phyloP scores from a whole-genome alignment of 2,329 filamentous ascomycete genomes.

The Microascus cirrosus region DNA sequence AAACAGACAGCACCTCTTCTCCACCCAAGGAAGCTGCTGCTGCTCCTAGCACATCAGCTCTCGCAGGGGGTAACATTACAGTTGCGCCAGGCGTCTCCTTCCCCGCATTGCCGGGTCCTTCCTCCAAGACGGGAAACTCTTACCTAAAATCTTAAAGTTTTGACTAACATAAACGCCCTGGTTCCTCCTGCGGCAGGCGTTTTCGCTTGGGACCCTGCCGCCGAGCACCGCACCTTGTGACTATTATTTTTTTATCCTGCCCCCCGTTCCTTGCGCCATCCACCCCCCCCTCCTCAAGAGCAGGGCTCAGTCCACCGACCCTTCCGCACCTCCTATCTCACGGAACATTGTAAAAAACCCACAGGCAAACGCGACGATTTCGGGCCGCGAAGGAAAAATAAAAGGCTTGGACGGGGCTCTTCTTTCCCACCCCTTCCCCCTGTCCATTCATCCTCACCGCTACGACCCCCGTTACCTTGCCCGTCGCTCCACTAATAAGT shows the following conservation, averaged over 20 bases:
- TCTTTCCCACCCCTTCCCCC: neutral
- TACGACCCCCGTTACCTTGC: neutral
- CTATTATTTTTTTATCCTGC: neutral
- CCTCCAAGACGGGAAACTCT: conserved; percentile 14
- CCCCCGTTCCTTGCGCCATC: neutral
- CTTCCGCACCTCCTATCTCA: neutral
- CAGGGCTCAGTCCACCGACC: neutral
- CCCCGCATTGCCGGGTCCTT: conserved; percentile 3
- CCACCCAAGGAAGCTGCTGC: neutral
- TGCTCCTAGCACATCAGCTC: neutral
- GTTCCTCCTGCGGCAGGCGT: neutral
- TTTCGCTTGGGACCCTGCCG: neutral
- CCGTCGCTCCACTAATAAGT: neutral
- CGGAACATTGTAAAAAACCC: neutral
- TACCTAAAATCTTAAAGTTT: conserved; percentile 31
- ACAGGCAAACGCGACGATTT: neutral
- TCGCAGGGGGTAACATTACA: neutral
- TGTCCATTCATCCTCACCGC: neutral
- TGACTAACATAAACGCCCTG: conserved; percentile 33
- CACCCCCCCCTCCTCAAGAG: neutral
- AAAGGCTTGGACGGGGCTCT: neutral
- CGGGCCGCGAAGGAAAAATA: neutral
- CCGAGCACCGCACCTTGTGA: conserved; percentile 1
- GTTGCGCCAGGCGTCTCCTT: neutral
- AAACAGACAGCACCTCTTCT: neutral